phyloP scores from a whole-genome alignment of 148 eudicot genomes.

The Vaccinium vitisidaea region DNA sequence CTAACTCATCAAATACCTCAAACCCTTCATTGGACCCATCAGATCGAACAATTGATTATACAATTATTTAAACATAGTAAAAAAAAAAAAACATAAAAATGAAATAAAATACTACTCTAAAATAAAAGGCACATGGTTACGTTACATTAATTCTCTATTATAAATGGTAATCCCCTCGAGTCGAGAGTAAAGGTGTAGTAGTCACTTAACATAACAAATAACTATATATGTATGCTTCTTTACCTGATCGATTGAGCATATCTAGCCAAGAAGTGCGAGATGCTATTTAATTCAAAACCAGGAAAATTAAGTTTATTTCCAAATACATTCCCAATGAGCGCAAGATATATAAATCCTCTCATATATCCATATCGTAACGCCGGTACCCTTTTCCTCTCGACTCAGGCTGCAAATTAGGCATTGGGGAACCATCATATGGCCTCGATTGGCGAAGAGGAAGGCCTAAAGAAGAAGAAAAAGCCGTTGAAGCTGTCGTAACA shows the following conservation, averaged over 20 bases:
- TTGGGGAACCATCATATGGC: constrained; percentile 24
- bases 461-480: not conserved
- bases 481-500: not conserved
- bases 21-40: not conserved
- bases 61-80: not conserved
- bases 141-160: not conserved
- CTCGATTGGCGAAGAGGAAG: constrained; percentile 26
- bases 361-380: not conserved
- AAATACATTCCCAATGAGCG: too few relatives aligned
- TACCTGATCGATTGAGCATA: not conserved
- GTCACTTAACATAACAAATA: not conserved
- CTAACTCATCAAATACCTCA: not conserved
- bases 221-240: not conserved
- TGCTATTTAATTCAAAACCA: not conserved
- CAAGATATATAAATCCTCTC: not conserved
- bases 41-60: too few relatives aligned
- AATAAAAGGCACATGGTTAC: not conserved
- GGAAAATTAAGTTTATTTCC: not conserved
- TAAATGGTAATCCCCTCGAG: not conserved
- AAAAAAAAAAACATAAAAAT: too few relatives aligned
- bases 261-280: not conserved
- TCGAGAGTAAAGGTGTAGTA: not conserved
- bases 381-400: not conserved
- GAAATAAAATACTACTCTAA: too few relatives aligned
- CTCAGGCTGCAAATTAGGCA: not conserved